phyloP scores from a whole-genome alignment of 1,284 basidiomycete genomes.

The Cryptococcus hybrid region DNA sequence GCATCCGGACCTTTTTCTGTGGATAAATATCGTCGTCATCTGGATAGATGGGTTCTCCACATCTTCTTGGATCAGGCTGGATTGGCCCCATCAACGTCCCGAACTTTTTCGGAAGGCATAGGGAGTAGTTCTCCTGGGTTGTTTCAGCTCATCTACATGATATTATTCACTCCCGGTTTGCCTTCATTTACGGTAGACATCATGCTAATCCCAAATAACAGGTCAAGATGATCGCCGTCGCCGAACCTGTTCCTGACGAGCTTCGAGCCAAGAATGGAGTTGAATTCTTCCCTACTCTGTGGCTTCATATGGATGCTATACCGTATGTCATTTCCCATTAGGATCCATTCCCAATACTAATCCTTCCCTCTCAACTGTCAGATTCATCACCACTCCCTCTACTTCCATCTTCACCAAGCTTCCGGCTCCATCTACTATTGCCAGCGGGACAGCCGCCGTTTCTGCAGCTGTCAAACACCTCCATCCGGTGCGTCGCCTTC shows the following conservation, averaged over 20 bases:
- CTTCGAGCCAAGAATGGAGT: conserved; percentile 19
- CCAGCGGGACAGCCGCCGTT: conserved; percentile 40
- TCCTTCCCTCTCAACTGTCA: conserved; percentile 7
- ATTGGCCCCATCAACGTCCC: too few relatives aligned
- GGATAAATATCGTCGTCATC: too few relatives aligned
- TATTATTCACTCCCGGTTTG: too few relatives aligned
- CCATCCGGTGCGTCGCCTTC: conserved; percentile 29
- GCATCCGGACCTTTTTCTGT: too few relatives aligned
- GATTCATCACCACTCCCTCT: conserved; percentile 37
- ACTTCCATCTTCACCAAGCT: conserved; percentile 39
- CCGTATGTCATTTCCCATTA: conserved; percentile 25
- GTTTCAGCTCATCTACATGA: too few relatives aligned
- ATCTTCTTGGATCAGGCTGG: too few relatives aligned
- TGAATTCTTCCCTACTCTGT: conserved; percentile 30
- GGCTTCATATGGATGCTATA: conserved; percentile 41
- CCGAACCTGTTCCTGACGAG: conserved; percentile 34
- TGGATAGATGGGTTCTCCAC: too few relatives aligned
- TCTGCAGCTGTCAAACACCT: conserved; percentile 35
- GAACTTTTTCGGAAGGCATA: too few relatives aligned
- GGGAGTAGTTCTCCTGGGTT: too few relatives aligned
- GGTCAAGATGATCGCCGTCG: conserved; percentile 33
- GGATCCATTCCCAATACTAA: background rate
- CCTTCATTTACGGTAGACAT: too few relatives aligned
- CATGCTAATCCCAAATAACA: too few relatives aligned
- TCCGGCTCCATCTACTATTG: conserved; percentile 34